Evolutionary conservation across 768 basidiomycete species (phyloP).

Genomic region (Termitomyces sp.): DNA sequence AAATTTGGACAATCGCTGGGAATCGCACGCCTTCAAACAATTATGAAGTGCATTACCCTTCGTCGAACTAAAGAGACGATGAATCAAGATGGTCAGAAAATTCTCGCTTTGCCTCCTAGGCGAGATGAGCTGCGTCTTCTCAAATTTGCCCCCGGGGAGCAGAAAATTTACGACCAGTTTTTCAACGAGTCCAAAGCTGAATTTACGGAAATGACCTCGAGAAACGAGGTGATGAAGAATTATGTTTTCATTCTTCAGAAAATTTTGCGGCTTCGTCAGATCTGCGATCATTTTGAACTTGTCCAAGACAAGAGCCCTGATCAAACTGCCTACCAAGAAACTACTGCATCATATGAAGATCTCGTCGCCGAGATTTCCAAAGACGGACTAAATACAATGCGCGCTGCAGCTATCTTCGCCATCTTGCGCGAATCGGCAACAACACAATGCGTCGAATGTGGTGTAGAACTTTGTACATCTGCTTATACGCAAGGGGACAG

Average conservation of each 20-base stretch:
- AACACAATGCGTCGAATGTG: constrained; percentile 88
- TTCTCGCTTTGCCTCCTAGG: constrained; percentile 87
- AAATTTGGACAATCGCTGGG: constrained; percentile 89
- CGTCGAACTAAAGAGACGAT: constrained; percentile 94
- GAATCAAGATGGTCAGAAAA: constrained; percentile 72
- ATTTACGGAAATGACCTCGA: constrained; percentile 80
- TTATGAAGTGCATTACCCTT: constrained; percentile 96
- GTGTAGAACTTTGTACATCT: constrained; percentile 59
- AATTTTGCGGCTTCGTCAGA: constrained; percentile 92
- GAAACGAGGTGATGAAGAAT: constrained; percentile 96
- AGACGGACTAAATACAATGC: constrained; percentile 70
- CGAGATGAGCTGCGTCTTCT: constrained; percentile 83
- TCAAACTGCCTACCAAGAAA: constrained; percentile 39
- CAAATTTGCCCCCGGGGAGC: constrained; percentile 78
- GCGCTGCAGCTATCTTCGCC: constrained; percentile 82
- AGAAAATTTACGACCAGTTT: constrained; percentile 82
- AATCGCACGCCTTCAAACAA: constrained; percentile 87
- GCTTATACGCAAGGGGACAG: constrained; percentile 44
- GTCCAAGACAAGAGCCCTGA: constrained; percentile 62
- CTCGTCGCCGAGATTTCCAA: constrained; percentile 67
- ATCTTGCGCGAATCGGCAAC: constrained; percentile 82
- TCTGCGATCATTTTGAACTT: constrained; percentile 93
- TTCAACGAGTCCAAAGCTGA: constrained; percentile 89
- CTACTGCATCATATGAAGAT: constrained; percentile 67
- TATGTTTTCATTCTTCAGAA: constrained; percentile 97